Conservation (phyloP, 495 filamentous ascomycete species). For the Collariella sp. region DNA sequence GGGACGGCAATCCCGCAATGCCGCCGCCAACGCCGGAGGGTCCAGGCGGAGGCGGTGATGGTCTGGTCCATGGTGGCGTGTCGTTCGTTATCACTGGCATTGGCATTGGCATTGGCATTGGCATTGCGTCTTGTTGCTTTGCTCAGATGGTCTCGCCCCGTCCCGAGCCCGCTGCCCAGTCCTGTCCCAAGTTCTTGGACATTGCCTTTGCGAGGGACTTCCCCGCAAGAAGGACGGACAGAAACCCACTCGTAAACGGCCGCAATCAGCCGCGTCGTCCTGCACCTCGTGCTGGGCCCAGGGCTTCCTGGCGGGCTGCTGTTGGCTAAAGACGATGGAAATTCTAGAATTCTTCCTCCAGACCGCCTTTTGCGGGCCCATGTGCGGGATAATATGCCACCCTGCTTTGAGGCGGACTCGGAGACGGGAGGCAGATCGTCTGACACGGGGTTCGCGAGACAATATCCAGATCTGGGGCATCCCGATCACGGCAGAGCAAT, state of each 20-base stretch:
- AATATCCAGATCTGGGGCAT: background rate
- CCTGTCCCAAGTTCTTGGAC: background rate
- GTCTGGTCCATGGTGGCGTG: background rate
- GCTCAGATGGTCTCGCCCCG: background rate
- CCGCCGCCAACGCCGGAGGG: background rate
- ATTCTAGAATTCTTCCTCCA: slow-evolving; percentile 11
- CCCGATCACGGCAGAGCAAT: background rate
- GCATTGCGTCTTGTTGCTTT: background rate
- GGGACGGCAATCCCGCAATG: background rate
- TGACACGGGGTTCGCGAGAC: background rate
- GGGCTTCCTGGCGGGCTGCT: background rate
- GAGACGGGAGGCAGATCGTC: background rate
- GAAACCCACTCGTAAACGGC: background rate
- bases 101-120: background rate
- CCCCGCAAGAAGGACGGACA: background rate
- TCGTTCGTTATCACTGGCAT: background rate
- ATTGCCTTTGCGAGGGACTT: background rate
- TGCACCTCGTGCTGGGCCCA: background rate
- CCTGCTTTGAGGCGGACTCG: background rate
- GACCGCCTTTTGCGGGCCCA: slow-evolving; percentile 20
- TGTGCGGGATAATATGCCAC: slow-evolving; percentile 13
- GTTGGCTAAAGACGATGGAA: background rate
- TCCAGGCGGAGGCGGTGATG: background rate
- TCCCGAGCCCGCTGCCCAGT: background rate
- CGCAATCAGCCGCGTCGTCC: background rate